phyloP scores from a whole-genome alignment of 208 protist species.

The Strigomonas culicis region DNA sequence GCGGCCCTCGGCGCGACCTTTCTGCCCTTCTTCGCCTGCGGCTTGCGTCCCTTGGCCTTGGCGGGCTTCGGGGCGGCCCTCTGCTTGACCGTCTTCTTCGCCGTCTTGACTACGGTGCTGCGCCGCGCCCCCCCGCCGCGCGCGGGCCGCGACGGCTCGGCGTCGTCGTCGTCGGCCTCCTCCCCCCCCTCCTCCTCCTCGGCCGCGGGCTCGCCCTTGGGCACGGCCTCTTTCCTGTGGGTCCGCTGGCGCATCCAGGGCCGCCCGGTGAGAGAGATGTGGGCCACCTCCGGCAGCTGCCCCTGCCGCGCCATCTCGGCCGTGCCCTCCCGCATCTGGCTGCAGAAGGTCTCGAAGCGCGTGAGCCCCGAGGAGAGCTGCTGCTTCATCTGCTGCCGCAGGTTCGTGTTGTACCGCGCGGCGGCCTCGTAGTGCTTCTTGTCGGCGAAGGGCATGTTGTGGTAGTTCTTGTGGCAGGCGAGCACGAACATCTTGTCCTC shows the following conservation, averaged over 20 bases:
- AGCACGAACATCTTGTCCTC: constrained; percentile 61
- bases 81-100: background rate
- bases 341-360: constrained; percentile 64
- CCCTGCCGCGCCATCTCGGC: constrained; percentile 39
- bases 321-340: constrained; percentile 50
- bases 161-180: background rate
- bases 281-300: background rate
- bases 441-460: constrained; percentile 26
- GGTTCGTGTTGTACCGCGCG: constrained; percentile 44
- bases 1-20: background rate
- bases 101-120: background rate
- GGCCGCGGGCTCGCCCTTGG: too few relatives aligned
- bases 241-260: too few relatives aligned
- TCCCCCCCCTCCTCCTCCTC: too few relatives aligned
- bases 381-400: constrained; percentile 55
- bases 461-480: constrained; percentile 63
- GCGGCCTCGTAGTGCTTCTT: constrained; percentile 67
- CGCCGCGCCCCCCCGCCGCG: background rate
- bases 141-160: background rate
- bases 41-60: constrained; percentile 6
- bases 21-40: background rate
- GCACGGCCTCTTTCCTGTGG: too few relatives aligned
- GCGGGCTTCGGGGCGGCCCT: constrained; percentile 10
- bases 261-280: too few relatives aligned
- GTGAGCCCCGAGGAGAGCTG: constrained; percentile 48